A percentile compares a stretch with the other conserved stretches of the same genome.
Evolutionary conservation across 345 rosid genomes (phyloP).

Genomic region (Adansonia digitata): DNA sequence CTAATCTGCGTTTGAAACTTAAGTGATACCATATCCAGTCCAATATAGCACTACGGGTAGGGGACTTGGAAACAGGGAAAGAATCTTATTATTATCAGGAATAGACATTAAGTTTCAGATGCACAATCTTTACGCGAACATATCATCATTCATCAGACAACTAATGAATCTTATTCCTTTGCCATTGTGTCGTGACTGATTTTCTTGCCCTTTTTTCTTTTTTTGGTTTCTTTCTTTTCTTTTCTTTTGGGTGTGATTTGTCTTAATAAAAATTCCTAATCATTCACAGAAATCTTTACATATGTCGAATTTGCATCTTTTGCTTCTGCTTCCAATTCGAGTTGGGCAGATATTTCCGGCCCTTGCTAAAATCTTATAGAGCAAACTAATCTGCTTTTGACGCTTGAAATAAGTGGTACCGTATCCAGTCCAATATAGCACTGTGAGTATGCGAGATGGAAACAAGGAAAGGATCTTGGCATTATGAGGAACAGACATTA

Average conservation of each 20-base stretch:
- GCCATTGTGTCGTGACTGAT: neutral
- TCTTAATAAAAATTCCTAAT: too few relatives aligned
- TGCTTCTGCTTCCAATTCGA: too few relatives aligned
- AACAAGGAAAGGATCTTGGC: neutral
- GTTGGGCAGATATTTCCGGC: neutral
- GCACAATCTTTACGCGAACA: neutral
- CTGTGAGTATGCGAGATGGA: neutral
- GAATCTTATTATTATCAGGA: neutral
- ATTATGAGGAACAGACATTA: neutral
- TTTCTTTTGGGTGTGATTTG: too few relatives aligned
- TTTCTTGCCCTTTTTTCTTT: too few relatives aligned
- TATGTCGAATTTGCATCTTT: too few relatives aligned
- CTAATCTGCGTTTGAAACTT: neutral
- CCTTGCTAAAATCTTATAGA: neutral
- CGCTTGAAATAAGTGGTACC: neutral
- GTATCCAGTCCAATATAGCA: neutral
- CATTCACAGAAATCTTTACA: neutral
- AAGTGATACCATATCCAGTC: neutral
- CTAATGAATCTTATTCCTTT: neutral
- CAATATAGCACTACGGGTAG: neutral
- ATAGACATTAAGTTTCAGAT: neutral
- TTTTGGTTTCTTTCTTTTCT: too few relatives aligned
- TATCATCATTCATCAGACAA: too few relatives aligned
- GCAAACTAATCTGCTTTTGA: neutral
- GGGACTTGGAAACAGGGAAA: neutral